phyloP scores from a whole-genome alignment of 148 eudicot genomes.

The Amaranthus hypochondriacus region DNA sequence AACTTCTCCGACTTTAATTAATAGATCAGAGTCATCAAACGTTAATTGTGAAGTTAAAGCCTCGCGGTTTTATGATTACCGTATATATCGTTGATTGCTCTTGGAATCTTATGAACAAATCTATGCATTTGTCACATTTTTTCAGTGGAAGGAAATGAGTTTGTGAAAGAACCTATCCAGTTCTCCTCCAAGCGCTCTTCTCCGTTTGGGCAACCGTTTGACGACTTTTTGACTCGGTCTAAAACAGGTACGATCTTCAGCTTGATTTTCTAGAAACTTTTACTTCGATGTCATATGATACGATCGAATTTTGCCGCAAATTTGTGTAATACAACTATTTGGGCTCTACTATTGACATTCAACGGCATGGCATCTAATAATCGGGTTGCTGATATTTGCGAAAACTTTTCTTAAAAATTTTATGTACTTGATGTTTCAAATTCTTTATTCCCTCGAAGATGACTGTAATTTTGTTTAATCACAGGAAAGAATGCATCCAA shows the following conservation, averaged over 20 bases:
- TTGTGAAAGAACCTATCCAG: constrained; percentile 62
- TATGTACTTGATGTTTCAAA: background rate
- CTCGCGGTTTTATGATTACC: background rate
- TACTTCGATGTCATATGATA: background rate
- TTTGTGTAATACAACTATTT: background rate
- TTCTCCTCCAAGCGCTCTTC: constrained; percentile 57
- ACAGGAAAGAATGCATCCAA: constrained; percentile 50
- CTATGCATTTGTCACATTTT: background rate
- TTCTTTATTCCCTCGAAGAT: background rate
- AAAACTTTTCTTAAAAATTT: background rate
- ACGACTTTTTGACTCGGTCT: constrained; percentile 45
- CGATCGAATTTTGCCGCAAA: background rate
- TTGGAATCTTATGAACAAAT: background rate
- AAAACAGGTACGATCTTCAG: constrained; percentile 46
- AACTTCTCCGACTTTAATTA: no score
- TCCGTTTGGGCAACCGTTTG: constrained; percentile 51
- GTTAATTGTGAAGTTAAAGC: background rate
- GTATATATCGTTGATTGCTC: background rate
- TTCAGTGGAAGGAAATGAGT: constrained; percentile 68
- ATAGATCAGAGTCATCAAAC: no score
- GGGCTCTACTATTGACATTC: background rate
- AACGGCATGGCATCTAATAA: background rate
- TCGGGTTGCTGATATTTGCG: background rate
- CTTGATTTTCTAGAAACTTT: background rate
- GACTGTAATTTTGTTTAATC: background rate